Evolutionary conservation across 495 filamentous ascomycete genomes (phyloP).

Genomic region (Aspergillus funiculosus): DNA sequence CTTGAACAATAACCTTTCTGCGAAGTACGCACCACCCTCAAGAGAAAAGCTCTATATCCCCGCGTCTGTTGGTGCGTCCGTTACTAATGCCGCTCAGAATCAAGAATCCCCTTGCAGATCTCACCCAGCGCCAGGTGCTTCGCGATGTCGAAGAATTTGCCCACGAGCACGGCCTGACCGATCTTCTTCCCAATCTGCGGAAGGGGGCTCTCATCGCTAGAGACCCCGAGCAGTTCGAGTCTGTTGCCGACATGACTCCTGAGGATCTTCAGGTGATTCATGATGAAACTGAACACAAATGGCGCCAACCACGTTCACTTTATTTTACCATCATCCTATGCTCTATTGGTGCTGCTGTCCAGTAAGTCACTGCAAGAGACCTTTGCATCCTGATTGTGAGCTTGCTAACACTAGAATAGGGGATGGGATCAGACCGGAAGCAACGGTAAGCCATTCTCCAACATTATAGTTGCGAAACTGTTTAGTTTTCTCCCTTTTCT

Average conservation of each 20-base stretch:
- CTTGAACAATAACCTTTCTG: conserved; percentile 46
- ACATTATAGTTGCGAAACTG: neutral
- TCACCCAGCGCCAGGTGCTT: conserved; percentile 47
- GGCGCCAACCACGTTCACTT: conserved; percentile 56
- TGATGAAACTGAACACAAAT: conserved; percentile 57
- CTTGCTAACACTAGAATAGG: conserved; percentile 15
- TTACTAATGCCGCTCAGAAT: conserved; percentile 40
- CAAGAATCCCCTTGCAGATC: conserved; percentile 55
- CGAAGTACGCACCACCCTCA: conserved; percentile 34
- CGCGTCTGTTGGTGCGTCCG: neutral
- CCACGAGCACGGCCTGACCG: conserved; percentile 35
- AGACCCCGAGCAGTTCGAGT: conserved; percentile 49
- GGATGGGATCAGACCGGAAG: conserved; percentile 72
- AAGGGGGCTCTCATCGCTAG: conserved; percentile 63
- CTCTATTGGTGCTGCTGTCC: conserved; percentile 66
- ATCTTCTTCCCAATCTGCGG: conserved; percentile 45
- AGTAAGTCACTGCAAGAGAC: conserved; percentile 31
- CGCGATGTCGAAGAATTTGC: conserved; percentile 54
- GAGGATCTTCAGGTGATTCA: conserved; percentile 48
- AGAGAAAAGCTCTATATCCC: too few relatives aligned
- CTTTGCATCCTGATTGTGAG: neutral
- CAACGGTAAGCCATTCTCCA: conserved; percentile 37
- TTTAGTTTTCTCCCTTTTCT: too few relatives aligned
- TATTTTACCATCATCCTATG: conserved; percentile 66
- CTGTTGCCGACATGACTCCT: conserved; percentile 51